A percentile compares a stretch with the other conserved stretches of the same genome.
Evolutionary conservation across 495 filamentous ascomycete genomes (phyloP).

Genomic region (Neurospora sp.): DNA sequence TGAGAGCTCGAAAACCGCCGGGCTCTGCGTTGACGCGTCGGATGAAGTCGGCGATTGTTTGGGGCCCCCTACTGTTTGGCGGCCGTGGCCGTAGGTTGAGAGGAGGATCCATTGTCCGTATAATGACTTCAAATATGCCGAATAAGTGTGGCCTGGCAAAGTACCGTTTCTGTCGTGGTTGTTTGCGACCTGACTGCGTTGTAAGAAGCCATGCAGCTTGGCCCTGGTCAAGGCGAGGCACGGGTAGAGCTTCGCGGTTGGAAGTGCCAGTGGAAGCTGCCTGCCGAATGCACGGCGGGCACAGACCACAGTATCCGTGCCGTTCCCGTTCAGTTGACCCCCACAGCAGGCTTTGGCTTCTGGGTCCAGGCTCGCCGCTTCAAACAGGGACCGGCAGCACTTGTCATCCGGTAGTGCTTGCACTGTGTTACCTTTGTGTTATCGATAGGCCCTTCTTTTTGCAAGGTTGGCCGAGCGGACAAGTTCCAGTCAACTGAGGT

Average conservation of each 20-base stretch:
- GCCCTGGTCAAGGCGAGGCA: background rate
- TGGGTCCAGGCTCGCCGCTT: background rate
- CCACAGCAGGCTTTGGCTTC: background rate
- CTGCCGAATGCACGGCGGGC: background rate
- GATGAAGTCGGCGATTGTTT: slow-evolving; percentile 60
- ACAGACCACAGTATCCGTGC: background rate
- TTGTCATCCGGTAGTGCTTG: background rate
- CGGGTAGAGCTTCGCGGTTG: background rate
- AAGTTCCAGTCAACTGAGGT: background rate
- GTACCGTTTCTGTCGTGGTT: background rate
- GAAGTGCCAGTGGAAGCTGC: background rate
- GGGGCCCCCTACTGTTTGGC: slow-evolving; percentile 42
- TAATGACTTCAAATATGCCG: background rate
- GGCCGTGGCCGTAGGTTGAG: slow-evolving; percentile 59
- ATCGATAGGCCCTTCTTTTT: background rate
- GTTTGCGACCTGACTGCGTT: background rate
- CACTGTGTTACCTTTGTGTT: background rate
- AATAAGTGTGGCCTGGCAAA: background rate
- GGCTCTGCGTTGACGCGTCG: slow-evolving; percentile 62
- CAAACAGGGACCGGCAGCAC: background rate
- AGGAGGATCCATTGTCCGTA: slow-evolving; percentile 33
- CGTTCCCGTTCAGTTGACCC: background rate
- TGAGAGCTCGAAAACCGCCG: slow-evolving; percentile 63
- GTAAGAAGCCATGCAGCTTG: background rate
- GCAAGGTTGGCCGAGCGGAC: background rate